A percentile compares a stretch with the other conserved stretches of the same genome.
Conservation (phyloP, 2,329 filamentous ascomycete species). For the Pseudocercospora crystallina region DNA sequence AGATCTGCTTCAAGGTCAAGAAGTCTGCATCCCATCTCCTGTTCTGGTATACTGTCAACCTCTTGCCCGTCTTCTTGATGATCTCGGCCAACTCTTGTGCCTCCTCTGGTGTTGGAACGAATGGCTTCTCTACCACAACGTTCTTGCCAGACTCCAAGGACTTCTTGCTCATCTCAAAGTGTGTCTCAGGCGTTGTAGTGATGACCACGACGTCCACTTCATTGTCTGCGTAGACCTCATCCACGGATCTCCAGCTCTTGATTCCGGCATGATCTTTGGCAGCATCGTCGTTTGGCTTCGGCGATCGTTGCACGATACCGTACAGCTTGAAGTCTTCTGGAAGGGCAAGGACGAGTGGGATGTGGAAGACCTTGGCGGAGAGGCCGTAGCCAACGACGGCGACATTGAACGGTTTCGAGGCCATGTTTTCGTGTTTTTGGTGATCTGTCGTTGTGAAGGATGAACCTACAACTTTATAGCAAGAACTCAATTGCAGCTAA, state of each 20-base stretch:
- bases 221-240: constrained; percentile 64
- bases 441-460: background rate
- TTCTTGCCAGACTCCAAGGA: constrained; percentile 72
- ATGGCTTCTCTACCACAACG: constrained; percentile 80
- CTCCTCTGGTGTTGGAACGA: constrained; percentile 69
- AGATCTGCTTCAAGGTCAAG: constrained; percentile 64
- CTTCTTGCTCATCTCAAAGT: constrained; percentile 64
- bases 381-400: constrained; percentile 62
- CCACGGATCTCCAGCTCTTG: constrained; percentile 63
- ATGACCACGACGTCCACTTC: constrained; percentile 69
- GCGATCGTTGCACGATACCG: constrained; percentile 73
- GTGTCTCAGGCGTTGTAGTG: constrained; percentile 69
- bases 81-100: constrained; percentile 59
- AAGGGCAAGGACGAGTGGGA: constrained; percentile 69
- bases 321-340: constrained; percentile 64
- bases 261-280: constrained; percentile 65
- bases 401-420: constrained; percentile 49
- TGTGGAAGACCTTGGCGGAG: constrained; percentile 78
- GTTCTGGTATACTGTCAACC: constrained; percentile 55
- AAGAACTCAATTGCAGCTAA: constrained; percentile 4
- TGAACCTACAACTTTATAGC: background rate
- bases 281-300: constrained; percentile 64
- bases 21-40: constrained; percentile 78
- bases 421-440: constrained; percentile 12
- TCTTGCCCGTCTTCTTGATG: constrained; percentile 39